A percentile compares a stretch with the other conserved stretches of the same genome.
Evolutionary conservation across 1,284 basidiomycete genomes (phyloP).

Genomic region (Ustilago crameri): DNA sequence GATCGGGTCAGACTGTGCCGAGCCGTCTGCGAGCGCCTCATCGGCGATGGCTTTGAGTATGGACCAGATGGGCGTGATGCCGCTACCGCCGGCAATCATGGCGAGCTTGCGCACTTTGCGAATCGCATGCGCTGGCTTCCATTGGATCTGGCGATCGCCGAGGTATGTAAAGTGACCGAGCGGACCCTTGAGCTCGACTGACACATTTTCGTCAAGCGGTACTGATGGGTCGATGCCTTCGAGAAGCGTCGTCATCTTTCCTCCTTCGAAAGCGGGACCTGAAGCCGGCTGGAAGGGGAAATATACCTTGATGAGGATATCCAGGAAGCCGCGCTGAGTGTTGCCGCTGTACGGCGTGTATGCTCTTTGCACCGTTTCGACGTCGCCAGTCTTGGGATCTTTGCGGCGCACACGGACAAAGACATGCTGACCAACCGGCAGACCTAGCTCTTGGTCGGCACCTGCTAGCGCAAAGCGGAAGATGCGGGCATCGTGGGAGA

Average conservation of each 20-base stretch:
- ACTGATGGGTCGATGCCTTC: constrained; percentile 69
- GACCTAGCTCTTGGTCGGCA: constrained; percentile 72
- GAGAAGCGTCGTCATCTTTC: constrained; percentile 74
- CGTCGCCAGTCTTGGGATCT: constrained; percentile 69
- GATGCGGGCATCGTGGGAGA: constrained; percentile 73
- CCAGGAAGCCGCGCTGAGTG: constrained; percentile 72
- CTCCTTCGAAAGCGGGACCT: constrained; percentile 68
- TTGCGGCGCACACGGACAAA: constrained; percentile 61
- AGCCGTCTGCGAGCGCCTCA: constrained; percentile 66
- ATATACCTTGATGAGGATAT: constrained; percentile 73
- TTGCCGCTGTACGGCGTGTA: constrained; percentile 75
- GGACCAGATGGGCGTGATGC: constrained; percentile 73
- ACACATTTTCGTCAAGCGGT: constrained; percentile 66
- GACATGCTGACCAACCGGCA: constrained; percentile 76
- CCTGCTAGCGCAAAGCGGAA: constrained; percentile 73
- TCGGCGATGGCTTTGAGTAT: constrained; percentile 70
- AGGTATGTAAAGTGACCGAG: constrained; percentile 75
- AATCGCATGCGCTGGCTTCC: constrained; percentile 68
- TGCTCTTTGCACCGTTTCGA: constrained; percentile 74
- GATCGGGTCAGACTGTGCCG: constrained; percentile 35
- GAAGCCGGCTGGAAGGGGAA: constrained; percentile 67
- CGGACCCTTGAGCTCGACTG: constrained; percentile 74
- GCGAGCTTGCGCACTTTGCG: constrained; percentile 71
- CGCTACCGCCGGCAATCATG: constrained; percentile 75
- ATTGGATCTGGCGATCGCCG: constrained; percentile 70